Evolutionary conservation across 2,329 filamentous ascomycete genomes (phyloP), one percentile per base, ranked within the genome.

Genomic region (Beauveria varroae): DNA sequence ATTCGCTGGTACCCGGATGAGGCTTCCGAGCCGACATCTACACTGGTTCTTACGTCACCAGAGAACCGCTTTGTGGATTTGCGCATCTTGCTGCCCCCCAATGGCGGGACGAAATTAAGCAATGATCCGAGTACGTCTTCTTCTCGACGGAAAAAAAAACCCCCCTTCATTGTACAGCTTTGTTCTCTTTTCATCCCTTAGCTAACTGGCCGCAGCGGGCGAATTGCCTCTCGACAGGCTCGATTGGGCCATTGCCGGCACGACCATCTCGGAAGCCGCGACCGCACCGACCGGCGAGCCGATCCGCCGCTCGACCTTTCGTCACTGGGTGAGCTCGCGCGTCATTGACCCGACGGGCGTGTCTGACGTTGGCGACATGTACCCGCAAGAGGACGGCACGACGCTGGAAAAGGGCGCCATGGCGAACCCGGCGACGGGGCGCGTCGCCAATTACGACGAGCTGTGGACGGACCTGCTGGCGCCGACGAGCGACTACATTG

Each of bases 211-310:
- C 6, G 40, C 61, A 62, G 47, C 49, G 4, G 54, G 51, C 24
- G 10, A 65, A 47, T 46, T 65, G 20, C 34, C 63, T 8, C 53
- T 55, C 5, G 64, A 70, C 20, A 67, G 75, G 0, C 75, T 89
- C 2, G 85, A 89, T 66, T 89, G 87, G 87, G 86, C 81, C 4
- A 86, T 89, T 65, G 83, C 82, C 0, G 86, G 86, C 2, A 77
- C 72, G 1, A 82, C 83, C 0, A 75, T 74, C 0, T 78, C 76
- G 0, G 64, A 66, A 30, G 61, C 66, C 5, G 63, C 64, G 12
- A 63, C 67, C 5, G 66, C 73, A 43, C 69, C 69, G 46, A 63
- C 66, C 9, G 68, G 69, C 37, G 63, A 60, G 30, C n/a, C 53
- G 50, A 61, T 72, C 52, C 70, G 67, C 1, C 76, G 75, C 65